Percentiles rank a stretch among this genome's conserved stretches.
Evolutionary conservation across 2,329 filamentous ascomycete genomes (phyloP).

Genomic region (Colletotrichum truncatum): DNA sequence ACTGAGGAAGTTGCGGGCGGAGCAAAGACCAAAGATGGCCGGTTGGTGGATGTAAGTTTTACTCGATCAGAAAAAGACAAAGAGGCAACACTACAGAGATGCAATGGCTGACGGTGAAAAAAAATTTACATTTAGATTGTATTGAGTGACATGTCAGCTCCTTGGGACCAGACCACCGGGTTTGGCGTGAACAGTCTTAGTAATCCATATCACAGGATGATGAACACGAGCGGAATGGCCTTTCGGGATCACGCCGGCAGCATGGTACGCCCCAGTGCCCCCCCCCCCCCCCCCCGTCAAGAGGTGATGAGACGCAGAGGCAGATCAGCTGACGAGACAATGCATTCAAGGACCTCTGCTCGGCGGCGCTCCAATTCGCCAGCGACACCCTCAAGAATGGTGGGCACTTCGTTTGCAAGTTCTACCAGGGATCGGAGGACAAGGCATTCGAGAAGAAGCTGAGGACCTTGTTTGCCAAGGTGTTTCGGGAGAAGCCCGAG

Average conservation of each 20-base stretch:
- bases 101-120: slow-evolving; percentile 26
- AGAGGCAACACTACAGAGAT: too few species aligned
- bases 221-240: slow-evolving; percentile 92
- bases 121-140: slow-evolving; percentile 82
- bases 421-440: slow-evolving; percentile 92
- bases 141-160: slow-evolving; percentile 98
- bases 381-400: slow-evolving; percentile 83
- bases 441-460: slow-evolving; percentile 79
- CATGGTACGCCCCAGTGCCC: slow-evolving; percentile 74
- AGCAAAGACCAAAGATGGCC: slow-evolving; percentile 36
- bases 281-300: too few species aligned
- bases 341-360: slow-evolving; percentile 84
- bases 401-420: slow-evolving; percentile 96
- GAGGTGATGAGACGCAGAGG: too few species aligned
- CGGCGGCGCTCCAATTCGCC: slow-evolving; percentile 84
- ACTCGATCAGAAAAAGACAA: not conserved
- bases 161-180: slow-evolving; percentile 84
- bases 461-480: slow-evolving; percentile 79
- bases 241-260: slow-evolving; percentile 92
- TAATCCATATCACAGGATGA: slow-evolving; percentile 98
- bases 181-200: slow-evolving; percentile 90
- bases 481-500: slow-evolving; percentile 89
- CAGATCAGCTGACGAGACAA: not conserved
- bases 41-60: slow-evolving; percentile 74
- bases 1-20: slow-evolving; percentile 39